Percentiles rank a stretch among this genome's conserved stretches.
Conservation (phyloP, 1,139 yeast species). For the Blastobotrys ciferrii region DNA sequence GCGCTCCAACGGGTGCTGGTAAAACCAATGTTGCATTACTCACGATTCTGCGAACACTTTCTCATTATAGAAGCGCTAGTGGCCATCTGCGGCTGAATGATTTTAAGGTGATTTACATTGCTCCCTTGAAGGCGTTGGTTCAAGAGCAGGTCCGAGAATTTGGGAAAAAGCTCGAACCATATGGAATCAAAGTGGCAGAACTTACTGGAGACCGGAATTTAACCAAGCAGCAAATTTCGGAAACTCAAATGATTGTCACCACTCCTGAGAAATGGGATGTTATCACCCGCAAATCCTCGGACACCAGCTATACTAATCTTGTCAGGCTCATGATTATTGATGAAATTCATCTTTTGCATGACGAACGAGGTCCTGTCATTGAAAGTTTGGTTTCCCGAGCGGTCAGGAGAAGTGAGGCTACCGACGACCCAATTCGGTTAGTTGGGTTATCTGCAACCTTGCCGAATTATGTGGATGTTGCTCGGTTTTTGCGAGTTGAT, state of each 20-base stretch:
- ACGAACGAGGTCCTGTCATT: slow-evolving; percentile 91
- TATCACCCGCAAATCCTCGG: slow-evolving; percentile 75
- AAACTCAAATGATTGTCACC: slow-evolving; percentile 82
- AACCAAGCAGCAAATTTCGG: slow-evolving; percentile 70
- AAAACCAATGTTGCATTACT: slow-evolving; percentile 94
- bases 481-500: slow-evolving; percentile 71
- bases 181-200: slow-evolving; percentile 76
- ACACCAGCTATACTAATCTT: slow-evolving; percentile 56
- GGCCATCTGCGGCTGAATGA: slow-evolving; percentile 53
- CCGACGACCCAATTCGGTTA: slow-evolving; percentile 54
- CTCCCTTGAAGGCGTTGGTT: slow-evolving; percentile 92
- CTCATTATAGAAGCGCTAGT: slow-evolving; percentile 47
- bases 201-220: slow-evolving; percentile 87
- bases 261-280: slow-evolving; percentile 99
- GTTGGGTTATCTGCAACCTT: slow-evolving; percentile 93
- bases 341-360: slow-evolving; percentile 91
- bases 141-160: slow-evolving; percentile 94
- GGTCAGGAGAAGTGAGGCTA: slow-evolving; percentile 48
- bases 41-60: slow-evolving; percentile 61
- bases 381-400: slow-evolving; percentile 85
- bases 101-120: slow-evolving; percentile 84
- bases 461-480: slow-evolving; percentile 89
- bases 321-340: slow-evolving; percentile 82
- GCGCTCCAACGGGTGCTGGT: slow-evolving; percentile 99
- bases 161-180: slow-evolving; percentile 61